These are phyloP conservation scores for Penicillium longicatenatum DNA, from an alignment of 495 filamentous ascomycete genomes.

Conservation along the genomic window DNA sequence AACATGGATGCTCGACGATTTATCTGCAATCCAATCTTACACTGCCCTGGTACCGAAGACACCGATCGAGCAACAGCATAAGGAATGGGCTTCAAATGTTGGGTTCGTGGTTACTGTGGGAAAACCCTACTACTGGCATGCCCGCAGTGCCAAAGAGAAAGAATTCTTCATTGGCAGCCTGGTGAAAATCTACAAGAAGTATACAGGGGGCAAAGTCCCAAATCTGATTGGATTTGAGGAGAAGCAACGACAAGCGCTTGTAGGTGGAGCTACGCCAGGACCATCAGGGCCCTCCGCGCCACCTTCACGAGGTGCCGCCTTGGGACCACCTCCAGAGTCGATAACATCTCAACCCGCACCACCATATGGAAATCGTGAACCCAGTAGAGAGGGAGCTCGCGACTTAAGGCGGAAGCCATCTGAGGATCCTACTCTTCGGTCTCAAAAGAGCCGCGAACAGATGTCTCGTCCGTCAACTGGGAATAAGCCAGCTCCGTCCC, in stretches of 20 bases:
- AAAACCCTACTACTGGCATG: conserved; percentile 98
- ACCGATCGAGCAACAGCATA: conserved; percentile 63
- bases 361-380: conserved; percentile 31
- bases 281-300: conserved; percentile 35
- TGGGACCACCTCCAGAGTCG: conserved; percentile 35
- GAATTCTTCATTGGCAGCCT: conserved; percentile 95
- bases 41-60: conserved; percentile 51
- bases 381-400: conserved; percentile 42
- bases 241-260: conserved; percentile 71
- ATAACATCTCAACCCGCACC: conserved; percentile 36
- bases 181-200: conserved; percentile 94
- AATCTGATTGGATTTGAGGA: conserved; percentile 79
- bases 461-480: conserved; percentile 45
- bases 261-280: conserved; percentile 46
- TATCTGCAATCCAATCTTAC: conserved; percentile 78
- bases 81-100: conserved; percentile 73
- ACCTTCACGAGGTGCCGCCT: conserved; percentile 33
- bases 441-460: conserved; percentile 51
- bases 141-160: conserved; percentile 88
- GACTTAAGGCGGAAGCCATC: conserved; percentile 38
- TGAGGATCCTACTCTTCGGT: conserved; percentile 43
- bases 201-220: conserved; percentile 84
- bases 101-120: conserved; percentile 89
- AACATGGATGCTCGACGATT: conserved; percentile 92
- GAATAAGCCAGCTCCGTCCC: conserved; percentile 27